Conservation (phyloP, 2,329 filamentous ascomycete genomes). For the Setomelanomma holmii region DNA sequence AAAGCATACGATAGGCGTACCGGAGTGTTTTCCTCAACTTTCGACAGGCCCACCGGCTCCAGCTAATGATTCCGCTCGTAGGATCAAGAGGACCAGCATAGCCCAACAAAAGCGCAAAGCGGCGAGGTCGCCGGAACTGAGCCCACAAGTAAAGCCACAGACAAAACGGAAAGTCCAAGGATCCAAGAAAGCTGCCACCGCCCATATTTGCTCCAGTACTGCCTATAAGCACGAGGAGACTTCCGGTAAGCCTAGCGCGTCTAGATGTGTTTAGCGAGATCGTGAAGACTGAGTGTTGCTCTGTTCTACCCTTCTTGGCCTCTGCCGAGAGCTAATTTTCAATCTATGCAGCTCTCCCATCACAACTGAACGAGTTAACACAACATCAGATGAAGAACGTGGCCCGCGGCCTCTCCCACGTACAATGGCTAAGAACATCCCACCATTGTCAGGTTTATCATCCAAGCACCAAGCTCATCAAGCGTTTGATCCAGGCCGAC, state of each 20-base stretch:
- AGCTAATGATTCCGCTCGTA: background rate
- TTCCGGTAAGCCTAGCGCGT: no score
- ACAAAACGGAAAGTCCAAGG: constrained; percentile 1
- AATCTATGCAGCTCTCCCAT: no score
- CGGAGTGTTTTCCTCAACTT: background rate
- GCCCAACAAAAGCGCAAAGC: constrained; percentile 20
- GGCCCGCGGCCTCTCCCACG: no score
- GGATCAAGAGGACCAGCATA: no score
- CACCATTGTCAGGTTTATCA: background rate
- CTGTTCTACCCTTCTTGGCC: no score
- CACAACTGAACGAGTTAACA: no score
- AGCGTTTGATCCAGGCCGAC: background rate
- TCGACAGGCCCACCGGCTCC: background rate
- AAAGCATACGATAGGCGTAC: constrained; percentile 11
- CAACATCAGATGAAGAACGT: no score
- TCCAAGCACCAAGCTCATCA: background rate
- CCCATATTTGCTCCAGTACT: no score
- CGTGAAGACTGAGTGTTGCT: no score
- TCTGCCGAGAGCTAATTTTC: no score
- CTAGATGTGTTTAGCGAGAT: no score
- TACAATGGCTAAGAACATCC: background rate
- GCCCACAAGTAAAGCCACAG: constrained; percentile 8
- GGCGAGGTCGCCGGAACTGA: constrained; percentile 4
- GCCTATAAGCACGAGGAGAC: no score
- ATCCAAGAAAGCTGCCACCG: background rate